A percentile compares a stretch with the other conserved stretches of the same genome.
phyloP scores from a whole-genome alignment of 352 stramenopile species.

The Globisporangium orthogonon region DNA sequence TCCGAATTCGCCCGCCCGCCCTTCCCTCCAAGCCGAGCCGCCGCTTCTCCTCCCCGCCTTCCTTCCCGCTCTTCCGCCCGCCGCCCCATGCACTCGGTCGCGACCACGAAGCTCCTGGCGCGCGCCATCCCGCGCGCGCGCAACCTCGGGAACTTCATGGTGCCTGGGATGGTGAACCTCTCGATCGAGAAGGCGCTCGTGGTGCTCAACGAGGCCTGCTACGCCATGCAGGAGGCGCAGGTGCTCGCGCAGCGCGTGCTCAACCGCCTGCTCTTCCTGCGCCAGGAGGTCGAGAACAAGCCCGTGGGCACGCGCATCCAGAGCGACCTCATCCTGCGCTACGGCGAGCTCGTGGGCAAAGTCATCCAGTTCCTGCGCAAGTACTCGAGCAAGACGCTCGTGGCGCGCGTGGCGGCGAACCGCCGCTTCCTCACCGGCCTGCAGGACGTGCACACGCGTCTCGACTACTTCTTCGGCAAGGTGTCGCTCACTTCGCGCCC shows the following conservation, averaged over 20 bases:
- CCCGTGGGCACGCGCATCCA: slow-evolving; percentile 7
- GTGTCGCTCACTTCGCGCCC: background rate
- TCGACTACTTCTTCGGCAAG: slow-evolving; percentile 7
- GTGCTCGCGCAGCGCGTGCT: slow-evolving; percentile 8
- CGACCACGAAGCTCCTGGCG: background rate
- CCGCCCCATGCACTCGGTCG: background rate
- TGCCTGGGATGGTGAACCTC: slow-evolving; percentile 10
- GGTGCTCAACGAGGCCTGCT: slow-evolving; percentile 3
- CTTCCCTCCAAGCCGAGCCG: too few relatives aligned
- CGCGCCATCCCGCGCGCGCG: background rate
- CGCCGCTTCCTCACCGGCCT: background rate
- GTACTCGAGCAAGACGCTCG: slow-evolving; percentile 8
- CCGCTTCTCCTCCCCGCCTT: too few relatives aligned
- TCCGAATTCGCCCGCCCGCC: too few relatives aligned
- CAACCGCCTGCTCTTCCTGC: slow-evolving; percentile 6
- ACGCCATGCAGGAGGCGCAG: slow-evolving; percentile 10
- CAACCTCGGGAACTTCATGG: slow-evolving; percentile 8
- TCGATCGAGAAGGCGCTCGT: slow-evolving; percentile 7
- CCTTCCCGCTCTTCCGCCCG: background rate
- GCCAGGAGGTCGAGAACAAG: slow-evolving; percentile 6
- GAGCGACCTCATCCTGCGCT: slow-evolving; percentile 8
- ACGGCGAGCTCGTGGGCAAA: slow-evolving; percentile 7
- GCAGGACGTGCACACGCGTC: background rate
- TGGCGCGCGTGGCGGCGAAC: slow-evolving; percentile 5
- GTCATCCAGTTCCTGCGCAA: slow-evolving; percentile 1